Evolutionary conservation across 106 monocot genomes (phyloP).

Genomic region (Dioscorea alata): DNA sequence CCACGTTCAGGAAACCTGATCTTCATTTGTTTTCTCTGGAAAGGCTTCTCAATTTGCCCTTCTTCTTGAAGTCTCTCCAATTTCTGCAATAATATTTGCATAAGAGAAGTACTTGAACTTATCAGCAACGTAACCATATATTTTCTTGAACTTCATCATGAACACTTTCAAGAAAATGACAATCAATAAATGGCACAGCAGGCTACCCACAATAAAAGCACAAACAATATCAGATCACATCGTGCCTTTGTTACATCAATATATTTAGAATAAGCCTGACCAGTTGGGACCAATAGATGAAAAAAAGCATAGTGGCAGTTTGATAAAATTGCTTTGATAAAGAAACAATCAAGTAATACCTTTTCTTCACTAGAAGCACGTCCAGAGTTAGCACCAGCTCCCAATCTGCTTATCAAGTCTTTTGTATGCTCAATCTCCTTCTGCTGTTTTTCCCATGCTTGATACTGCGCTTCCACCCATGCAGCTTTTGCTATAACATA

Average conservation of each 20-base stretch:
- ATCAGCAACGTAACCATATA: too few relatives aligned
- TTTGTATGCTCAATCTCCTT: constrained; percentile 94
- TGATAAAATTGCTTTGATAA: too few relatives aligned
- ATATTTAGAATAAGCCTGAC: too few relatives aligned
- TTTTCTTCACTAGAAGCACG: constrained; percentile 98
- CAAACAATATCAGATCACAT: too few relatives aligned
- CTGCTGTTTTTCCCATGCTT: constrained; percentile 98
- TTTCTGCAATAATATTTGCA: constrained; percentile 49
- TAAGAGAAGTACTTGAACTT: not conserved
- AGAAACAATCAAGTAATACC: constrained; percentile 20
- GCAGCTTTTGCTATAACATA: constrained; percentile 73
- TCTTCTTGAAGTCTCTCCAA: constrained; percentile 82
- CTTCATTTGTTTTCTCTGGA: constrained; percentile 81
- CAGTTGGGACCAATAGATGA: too few relatives aligned
- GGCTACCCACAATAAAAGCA: too few relatives aligned
- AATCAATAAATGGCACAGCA: too few relatives aligned
- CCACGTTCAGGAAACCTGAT: constrained; percentile 96
- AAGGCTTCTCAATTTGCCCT: constrained; percentile 91
- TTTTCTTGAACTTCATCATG: too few relatives aligned
- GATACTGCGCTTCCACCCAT: constrained; percentile 76
- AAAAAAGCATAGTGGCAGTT: too few relatives aligned
- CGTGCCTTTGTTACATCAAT: too few relatives aligned
- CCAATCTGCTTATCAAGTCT: constrained; percentile 85
- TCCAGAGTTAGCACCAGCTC: constrained; percentile 91
- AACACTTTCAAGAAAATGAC: too few relatives aligned